Evolutionary conservation across 768 basidiomycete genomes (phyloP), one percentile per base, ranked within the genome.

Genomic region (Chalciporus piperatus): DNA sequence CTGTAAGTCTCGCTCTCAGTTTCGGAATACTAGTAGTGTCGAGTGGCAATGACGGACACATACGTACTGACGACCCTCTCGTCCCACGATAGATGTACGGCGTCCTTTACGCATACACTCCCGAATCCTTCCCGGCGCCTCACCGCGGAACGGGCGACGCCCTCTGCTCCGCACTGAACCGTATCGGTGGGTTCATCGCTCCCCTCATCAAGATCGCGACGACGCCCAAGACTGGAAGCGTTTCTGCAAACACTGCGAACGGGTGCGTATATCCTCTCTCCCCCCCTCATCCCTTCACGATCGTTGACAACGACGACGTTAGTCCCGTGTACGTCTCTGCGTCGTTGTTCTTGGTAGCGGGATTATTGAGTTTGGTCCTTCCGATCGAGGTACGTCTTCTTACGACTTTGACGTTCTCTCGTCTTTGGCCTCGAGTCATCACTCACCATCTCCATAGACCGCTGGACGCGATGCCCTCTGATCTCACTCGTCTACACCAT

Each of bases 91-190:
- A 66, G 74, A 76, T 78, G 76, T 79, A 80, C 52, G 80, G 77
- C 10, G 72, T 80, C 10, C 67, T 81, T 13, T 83, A 76, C 47
- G 80, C 80, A 2, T 81, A 81, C 57, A 82, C 81, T 8, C 81
- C 81, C 1, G 81, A 83, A 59, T 77, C 79, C 17, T 83, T 83
- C 68, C 78, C 81, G 0, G 77, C 78, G 0, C 76, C 78, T 3
- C 78, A 80, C 55, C 74, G 81, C 32, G 81, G 81, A 3, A 80
- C 80, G 0, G 80, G 78, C 10, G 76, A 79, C 49, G 80, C 79
- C 3, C 73, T 73, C 56, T 76, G 65, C 55, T 72, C 72, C 53
- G 75, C 72, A 14, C 70, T 80, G 57, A 81, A 81, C 58, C 70
- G 76, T 32, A 70, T 78, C 37, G 72, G 72, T 30, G 78, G 76